Base-by-base conservation (phyloP, 2,329 filamentous ascomycete genomes). In the Periconia sp. region DNA sequence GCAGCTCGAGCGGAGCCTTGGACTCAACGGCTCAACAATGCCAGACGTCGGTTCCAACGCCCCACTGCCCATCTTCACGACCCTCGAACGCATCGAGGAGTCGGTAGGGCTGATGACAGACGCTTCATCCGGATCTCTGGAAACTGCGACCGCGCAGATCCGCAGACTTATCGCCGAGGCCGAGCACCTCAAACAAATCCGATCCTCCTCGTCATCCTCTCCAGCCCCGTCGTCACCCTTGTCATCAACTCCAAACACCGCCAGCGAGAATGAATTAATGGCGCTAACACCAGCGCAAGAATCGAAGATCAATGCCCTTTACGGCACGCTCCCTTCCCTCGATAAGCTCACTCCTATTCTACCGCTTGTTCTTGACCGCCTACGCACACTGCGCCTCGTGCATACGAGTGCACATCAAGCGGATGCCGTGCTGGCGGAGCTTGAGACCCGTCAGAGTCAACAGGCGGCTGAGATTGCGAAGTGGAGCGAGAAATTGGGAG, bases 221-320 rank as follows among this genome's bases (percentile, higher is more conserved):
- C 45, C 46, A 14, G 3, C 31, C 19, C 45, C 46, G 20, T 41
- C 33, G 13, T 23, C 46, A 10, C 33, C 33, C 2, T 17, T 13
- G 8, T 35, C 35, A 23, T 50, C 56, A 43, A 49, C 52, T 11
- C 42, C 53, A 14, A 63, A 65, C 11, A 48, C n/a, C 44, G 63
- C 60, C 23, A 46, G 51, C 1, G 44, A 69, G 50, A 81, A 87
- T 52, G 23, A 27, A 8, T 27, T 27, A 27, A 27, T 5, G 23
- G 23, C 23, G 3, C 42, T 44, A 14, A 44, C 42, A 13, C 80
- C 81, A 9, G 91, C 96, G 63, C 89, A 95, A 64, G 82, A 86
- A 41, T 82, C 90, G 49, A 96, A 96, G 72, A 89, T 99, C 71
- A 94, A 96, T 60, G 90, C 92, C 1, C 83, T 99, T 6, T 97